A percentile compares a stretch with the other conserved stretches of the same genome.
Conservation (phyloP, 2,329 filamentous ascomycete species). For the Diaporthe aspalathi region DNA sequence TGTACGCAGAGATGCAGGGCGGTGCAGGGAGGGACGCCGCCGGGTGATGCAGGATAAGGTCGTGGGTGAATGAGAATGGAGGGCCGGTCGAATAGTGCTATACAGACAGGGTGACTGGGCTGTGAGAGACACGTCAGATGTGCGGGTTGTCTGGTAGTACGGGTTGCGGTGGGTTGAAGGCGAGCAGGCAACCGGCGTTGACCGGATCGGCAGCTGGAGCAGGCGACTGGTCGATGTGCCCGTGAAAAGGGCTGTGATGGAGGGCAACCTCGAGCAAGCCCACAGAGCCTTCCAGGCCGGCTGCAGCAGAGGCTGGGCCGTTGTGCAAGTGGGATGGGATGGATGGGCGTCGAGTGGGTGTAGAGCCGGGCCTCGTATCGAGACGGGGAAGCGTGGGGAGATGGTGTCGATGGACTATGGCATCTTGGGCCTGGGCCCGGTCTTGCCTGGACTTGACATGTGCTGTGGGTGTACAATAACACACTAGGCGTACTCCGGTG, state of each 20-base stretch:
- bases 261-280: conserved; percentile 21
- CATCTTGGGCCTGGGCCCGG: not conserved
- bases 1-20: conserved; percentile 19
- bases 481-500: no score
- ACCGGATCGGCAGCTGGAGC: conserved; percentile 26
- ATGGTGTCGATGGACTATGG: conserved; percentile 20
- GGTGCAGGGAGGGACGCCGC: conserved; percentile 27
- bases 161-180: not conserved
- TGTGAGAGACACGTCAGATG: conserved; percentile 24
- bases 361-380: conserved; percentile 27
- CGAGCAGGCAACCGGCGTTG: conserved; percentile 16
- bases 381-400: conserved; percentile 22
- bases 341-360: conserved; percentile 17
- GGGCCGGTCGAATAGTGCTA: not conserved
- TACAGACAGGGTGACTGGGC: conserved; percentile 3
- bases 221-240: conserved; percentile 6
- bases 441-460: not conserved
- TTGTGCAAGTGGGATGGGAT: no score
- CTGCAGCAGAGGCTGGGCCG: conserved; percentile 27
- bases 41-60: conserved; percentile 33
- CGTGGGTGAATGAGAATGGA: conserved; percentile 4
- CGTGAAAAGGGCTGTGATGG: conserved; percentile 28
- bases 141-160: not conserved
- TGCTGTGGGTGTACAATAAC: not conserved
- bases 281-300: conserved; percentile 15